Conservation (phyloP, 495 filamentous ascomycete genomes). For the Lophiotrema nucula region DNA sequence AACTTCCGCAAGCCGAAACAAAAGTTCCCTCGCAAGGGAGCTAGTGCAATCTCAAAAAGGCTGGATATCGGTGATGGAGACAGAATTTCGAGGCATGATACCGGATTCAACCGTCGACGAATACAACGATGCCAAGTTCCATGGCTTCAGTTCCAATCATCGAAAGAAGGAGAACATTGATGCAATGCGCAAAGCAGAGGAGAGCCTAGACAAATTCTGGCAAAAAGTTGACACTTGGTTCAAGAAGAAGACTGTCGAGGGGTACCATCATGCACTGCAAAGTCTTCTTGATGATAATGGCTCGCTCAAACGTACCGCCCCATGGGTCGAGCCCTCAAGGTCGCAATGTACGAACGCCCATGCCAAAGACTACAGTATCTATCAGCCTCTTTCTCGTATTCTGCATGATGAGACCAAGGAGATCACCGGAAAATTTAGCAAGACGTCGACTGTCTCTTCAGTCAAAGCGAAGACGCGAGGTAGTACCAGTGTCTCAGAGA, state of each 20-base stretch:
- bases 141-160: conserved; percentile 53
- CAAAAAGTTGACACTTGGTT: conserved; percentile 9
- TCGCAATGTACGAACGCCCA: background rate
- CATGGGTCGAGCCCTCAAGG: background rate
- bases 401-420: background rate
- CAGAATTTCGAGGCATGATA: background rate
- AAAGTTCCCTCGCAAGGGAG: conserved; percentile 24
- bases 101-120: conserved; percentile 31
- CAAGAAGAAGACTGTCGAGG: background rate
- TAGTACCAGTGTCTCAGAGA: too few relatives aligned
- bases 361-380: background rate
- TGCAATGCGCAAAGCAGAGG: conserved; percentile 47
- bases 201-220: conserved; percentile 55
- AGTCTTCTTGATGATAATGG: background rate
- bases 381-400: background rate
- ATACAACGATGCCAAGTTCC: conserved; percentile 40
- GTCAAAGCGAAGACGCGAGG: background rate
- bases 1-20: conserved; percentile 31
- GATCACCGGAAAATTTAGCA: background rate
- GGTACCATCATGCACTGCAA: background rate
- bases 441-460: background rate
- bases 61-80: background rate
- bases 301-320: background rate
- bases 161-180: conserved; percentile 47
- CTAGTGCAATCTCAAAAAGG: conserved; percentile 36